These are phyloP conservation scores for Agaricus subrufescens DNA, from an alignment of 768 basidiomycete species.

Conservation along the genomic window DNA sequence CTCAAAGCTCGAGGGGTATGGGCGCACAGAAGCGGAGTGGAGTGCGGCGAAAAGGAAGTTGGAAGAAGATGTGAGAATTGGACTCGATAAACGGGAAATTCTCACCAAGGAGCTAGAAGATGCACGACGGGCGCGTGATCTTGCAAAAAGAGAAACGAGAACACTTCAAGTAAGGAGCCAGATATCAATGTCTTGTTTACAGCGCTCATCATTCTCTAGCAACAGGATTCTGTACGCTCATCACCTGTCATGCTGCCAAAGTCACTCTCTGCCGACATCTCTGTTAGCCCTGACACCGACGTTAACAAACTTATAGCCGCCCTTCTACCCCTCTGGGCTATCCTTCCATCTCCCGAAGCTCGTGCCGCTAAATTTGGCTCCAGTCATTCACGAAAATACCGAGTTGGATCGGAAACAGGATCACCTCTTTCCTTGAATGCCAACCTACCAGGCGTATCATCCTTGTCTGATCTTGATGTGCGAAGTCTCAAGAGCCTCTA, in stretches of 20 bases:
- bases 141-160: conserved; percentile 36
- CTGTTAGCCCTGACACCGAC: conserved; percentile 30
- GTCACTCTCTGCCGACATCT: conserved; percentile 21
- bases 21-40: conserved; percentile 43
- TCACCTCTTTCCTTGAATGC: conserved; percentile 24
- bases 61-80: conserved; percentile 45
- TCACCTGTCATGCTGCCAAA: conserved; percentile 16
- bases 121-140: conserved; percentile 46
- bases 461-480: conserved; percentile 81
- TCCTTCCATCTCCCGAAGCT: conserved; percentile 81
- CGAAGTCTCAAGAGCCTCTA: conserved; percentile 83
- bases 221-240: conserved; percentile 9
- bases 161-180: conserved; percentile 26
- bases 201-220: neutral
- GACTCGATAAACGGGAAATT: conserved; percentile 41
- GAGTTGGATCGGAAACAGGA: conserved; percentile 43
- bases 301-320: conserved; percentile 52
- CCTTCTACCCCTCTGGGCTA: conserved; percentile 72
- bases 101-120: conserved; percentile 51
- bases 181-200: neutral
- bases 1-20: conserved; percentile 35
- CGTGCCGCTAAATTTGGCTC: conserved; percentile 58
- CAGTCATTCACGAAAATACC: conserved; percentile 40
- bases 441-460: conserved; percentile 26
- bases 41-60: conserved; percentile 37